Evolutionary conservation across 805 yeast genomes (phyloP).

Genomic region (Sugiyamaella boreocaroliniensis): DNA sequence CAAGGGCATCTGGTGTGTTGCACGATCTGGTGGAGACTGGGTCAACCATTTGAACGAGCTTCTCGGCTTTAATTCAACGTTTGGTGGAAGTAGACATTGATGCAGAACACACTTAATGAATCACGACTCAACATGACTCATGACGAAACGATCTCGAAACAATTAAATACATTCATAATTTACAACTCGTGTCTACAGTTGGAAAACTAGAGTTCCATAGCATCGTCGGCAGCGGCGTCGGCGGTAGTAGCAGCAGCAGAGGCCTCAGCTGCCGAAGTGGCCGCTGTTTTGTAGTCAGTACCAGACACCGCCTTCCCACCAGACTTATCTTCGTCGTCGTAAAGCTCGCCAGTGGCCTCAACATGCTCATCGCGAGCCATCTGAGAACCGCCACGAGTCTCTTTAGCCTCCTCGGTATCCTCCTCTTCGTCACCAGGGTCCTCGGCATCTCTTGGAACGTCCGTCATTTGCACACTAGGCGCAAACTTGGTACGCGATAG

Average conservation of each 20-base stretch:
- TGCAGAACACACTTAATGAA: not conserved
- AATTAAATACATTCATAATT: not conserved
- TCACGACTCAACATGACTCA: not conserved
- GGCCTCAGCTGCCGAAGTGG: not conserved
- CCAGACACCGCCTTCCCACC: constrained; percentile 24
- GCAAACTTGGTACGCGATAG: constrained; percentile 89
- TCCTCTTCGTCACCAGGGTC: constrained; percentile 83
- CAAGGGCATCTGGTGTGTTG: constrained; percentile 79
- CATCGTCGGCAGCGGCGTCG: not conserved
- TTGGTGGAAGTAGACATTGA: constrained; percentile 34
- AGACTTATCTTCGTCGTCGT: constrained; percentile 53
- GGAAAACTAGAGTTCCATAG: not conserved
- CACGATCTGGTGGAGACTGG: constrained; percentile 83
- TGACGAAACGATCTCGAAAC: not conserved
- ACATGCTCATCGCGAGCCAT: constrained; percentile 70
- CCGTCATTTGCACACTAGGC: constrained; percentile 92
- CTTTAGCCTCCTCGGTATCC: constrained; percentile 70
- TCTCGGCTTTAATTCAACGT: constrained; percentile 81
- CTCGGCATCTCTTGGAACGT: constrained; percentile 83
- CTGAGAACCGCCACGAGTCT: constrained; percentile 87
- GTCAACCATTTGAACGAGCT: constrained; percentile 81
- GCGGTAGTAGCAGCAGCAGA: not conserved
- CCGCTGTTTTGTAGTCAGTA: constrained; percentile 7
- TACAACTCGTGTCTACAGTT: not conserved
- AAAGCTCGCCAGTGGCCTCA: constrained; percentile 71